Percentiles rank a stretch among this genome's conserved stretches.
Conservation (phyloP, 1,139 yeast genomes). For the Candida neerlandica region DNA sequence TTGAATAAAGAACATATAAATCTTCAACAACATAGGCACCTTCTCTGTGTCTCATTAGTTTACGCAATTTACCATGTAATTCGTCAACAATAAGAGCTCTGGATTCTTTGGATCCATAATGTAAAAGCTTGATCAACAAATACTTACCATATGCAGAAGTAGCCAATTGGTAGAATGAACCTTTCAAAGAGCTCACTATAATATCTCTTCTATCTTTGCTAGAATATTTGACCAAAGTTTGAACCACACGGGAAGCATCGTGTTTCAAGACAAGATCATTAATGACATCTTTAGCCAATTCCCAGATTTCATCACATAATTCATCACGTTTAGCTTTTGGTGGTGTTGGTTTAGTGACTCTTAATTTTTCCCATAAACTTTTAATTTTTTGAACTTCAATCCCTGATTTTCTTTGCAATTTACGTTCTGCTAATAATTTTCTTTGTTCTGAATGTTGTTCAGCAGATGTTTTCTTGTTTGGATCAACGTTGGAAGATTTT, state of each 20-base stretch:
- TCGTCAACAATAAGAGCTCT: conserved; percentile 77
- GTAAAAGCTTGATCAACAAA: conserved; percentile 81
- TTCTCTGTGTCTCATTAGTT: conserved; percentile 94
- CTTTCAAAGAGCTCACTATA: conserved; percentile 71
- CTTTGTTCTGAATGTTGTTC: conserved; percentile 87
- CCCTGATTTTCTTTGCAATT: conserved; percentile 84
- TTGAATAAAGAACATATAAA: conserved; percentile 81
- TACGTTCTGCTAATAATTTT: conserved; percentile 77
- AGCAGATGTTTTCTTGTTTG: conserved; percentile 54
- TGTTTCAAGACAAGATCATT: conserved; percentile 90
- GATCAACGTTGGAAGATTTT: conserved; percentile 27
- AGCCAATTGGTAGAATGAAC: conserved; percentile 79
- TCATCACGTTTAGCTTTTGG: conserved; percentile 79
- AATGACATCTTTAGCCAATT: conserved; percentile 70
- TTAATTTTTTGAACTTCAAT: conserved; percentile 83
- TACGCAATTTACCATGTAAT: conserved; percentile 86
- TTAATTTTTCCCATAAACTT: conserved; percentile 84
- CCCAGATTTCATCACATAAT: conserved; percentile 85
- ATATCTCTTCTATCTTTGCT: conserved; percentile 76
- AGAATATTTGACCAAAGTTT: conserved; percentile 86
- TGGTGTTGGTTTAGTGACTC: conserved; percentile 83
- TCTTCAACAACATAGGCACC: conserved; percentile 99
- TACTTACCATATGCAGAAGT: conserved; percentile 94
- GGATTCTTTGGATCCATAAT: conserved; percentile 85
- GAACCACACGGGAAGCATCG: conserved; percentile 96